Evolutionary conservation across 371 early-diverging fungal genomes (phyloP).

Genomic region (Basidiobolus meristosporus): DNA sequence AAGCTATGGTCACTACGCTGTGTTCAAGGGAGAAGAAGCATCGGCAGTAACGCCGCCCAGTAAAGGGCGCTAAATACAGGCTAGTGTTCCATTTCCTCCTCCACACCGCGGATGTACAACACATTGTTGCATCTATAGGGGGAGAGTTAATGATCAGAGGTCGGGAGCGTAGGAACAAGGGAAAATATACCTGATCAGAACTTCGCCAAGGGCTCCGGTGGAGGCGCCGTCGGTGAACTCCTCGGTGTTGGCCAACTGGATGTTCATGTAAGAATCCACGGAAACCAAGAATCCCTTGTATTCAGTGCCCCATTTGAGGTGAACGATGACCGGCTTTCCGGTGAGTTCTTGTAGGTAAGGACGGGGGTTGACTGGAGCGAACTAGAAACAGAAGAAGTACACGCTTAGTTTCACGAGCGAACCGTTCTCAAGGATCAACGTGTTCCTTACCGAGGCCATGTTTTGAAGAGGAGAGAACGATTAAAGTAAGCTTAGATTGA

Average conservation of each 20-base stretch:
- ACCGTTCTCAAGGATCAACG: too few relatives aligned
- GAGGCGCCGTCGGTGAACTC: conserved; percentile 86
- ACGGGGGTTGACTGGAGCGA: conserved; percentile 89
- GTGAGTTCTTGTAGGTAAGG: conserved; percentile 86
- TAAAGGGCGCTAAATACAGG: too few relatives aligned
- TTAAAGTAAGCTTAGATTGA: too few relatives aligned
- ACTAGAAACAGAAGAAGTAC: conserved; percentile 17
- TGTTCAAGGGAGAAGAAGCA: too few relatives aligned
- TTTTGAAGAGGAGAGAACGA: too few relatives aligned
- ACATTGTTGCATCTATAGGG: conserved; percentile 66
- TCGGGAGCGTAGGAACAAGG: neutral
- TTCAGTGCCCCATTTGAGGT: conserved; percentile 95
- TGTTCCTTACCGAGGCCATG: too few relatives aligned
- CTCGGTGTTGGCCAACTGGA: conserved; percentile 83
- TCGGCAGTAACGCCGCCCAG: too few relatives aligned
- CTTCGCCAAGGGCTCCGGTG: conserved; percentile 78
- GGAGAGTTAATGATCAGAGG: too few relatives aligned
- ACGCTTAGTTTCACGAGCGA: too few relatives aligned
- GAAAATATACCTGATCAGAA: conserved; percentile 55
- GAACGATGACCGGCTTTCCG: conserved; percentile 78
- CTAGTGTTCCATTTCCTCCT: conserved; percentile 30
- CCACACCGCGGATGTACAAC: conserved; percentile 57
- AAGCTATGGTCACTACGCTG: too few relatives aligned
- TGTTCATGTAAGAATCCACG: conserved; percentile 94
- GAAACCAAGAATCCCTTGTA: conserved; percentile 86